Conservation (phyloP, 2,329 filamentous ascomycete genomes). For the Pseudogymnoascus verrucosus region DNA sequence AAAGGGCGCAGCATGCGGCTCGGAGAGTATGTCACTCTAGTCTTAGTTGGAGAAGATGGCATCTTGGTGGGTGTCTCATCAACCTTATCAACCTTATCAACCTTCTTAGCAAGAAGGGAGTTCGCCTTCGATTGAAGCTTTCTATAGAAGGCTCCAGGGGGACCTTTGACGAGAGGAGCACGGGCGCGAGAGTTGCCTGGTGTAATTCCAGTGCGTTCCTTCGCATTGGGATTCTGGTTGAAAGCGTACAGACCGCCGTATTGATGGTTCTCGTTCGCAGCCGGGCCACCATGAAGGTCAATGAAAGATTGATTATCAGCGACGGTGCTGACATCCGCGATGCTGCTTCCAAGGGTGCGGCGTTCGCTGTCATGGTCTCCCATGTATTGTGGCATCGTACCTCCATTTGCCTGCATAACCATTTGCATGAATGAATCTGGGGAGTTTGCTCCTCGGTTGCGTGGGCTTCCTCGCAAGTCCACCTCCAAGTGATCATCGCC, state of each 20-base stretch:
- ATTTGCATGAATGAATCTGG: conserved; percentile 6
- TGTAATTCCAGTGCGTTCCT: not conserved
- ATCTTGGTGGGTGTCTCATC: not conserved
- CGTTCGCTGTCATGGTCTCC: not conserved
- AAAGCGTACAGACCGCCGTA: not conserved
- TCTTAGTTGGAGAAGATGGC: not conserved
- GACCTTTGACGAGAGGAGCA: conserved; percentile 16
- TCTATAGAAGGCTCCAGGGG: conserved; percentile 23
- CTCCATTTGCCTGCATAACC: not conserved
- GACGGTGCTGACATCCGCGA: not conserved
- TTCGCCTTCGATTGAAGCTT: conserved; percentile 16
- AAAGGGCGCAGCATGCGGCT: conserved; percentile 4
- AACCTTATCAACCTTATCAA: not conserved
- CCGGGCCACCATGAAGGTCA: not conserved
- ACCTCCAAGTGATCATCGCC: not conserved
- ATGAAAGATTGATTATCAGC: not conserved
- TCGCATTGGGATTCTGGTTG: not conserved
- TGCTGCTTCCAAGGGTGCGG: not conserved
- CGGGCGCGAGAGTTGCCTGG: not conserved
- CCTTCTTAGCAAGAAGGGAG: not conserved
- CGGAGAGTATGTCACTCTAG: not conserved
- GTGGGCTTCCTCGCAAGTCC: not conserved
- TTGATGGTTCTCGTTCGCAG: not conserved
- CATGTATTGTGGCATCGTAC: conserved; percentile 2
- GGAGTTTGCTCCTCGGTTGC: not conserved